These are phyloP conservation scores for Ensete glaucum DNA, from an alignment of 176 grass and related monocot genomes.

Conservation along the genomic window DNA sequence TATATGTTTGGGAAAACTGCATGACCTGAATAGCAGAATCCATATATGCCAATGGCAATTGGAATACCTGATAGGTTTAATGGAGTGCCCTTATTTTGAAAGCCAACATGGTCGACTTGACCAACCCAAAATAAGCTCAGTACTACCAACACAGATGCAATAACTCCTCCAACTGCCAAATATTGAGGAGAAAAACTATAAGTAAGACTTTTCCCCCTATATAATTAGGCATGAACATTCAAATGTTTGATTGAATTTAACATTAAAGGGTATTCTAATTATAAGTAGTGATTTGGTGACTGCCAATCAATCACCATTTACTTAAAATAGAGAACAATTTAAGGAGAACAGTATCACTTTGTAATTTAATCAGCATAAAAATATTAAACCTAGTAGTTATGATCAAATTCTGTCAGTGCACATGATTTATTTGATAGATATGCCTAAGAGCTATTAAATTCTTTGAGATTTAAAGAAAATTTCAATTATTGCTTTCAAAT, in stretches of 20 bases:
- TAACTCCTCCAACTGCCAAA: constrained; percentile 72
- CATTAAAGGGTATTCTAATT: not conserved
- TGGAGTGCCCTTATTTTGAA: constrained; percentile 45
- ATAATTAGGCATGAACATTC: not conserved
- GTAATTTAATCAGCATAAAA: not conserved
- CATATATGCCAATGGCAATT: constrained; percentile 85
- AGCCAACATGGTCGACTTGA: constrained; percentile 67
- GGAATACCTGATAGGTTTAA: constrained; percentile 66
- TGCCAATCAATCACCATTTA: not conserved
- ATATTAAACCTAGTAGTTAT: not conserved
- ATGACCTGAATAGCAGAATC: constrained; percentile 83
- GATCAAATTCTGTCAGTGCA: not conserved
- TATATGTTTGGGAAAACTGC: constrained; percentile 98
- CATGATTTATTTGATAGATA: not conserved
- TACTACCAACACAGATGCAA: constrained; percentile 66
- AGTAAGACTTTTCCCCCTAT: not conserved
- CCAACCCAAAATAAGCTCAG: constrained; percentile 82
- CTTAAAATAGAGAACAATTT: not conserved
- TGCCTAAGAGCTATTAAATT: not conserved
- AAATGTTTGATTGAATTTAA: not conserved
- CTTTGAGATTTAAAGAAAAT: no score
- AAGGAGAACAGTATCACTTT: not conserved
- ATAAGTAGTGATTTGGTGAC: not conserved
- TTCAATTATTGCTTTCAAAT: no score
- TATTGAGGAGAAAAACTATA: not conserved